These are phyloP conservation scores for Cladorrhinum samala DNA, from an alignment of 495 filamentous ascomycete species.

Conservation along the genomic window DNA sequence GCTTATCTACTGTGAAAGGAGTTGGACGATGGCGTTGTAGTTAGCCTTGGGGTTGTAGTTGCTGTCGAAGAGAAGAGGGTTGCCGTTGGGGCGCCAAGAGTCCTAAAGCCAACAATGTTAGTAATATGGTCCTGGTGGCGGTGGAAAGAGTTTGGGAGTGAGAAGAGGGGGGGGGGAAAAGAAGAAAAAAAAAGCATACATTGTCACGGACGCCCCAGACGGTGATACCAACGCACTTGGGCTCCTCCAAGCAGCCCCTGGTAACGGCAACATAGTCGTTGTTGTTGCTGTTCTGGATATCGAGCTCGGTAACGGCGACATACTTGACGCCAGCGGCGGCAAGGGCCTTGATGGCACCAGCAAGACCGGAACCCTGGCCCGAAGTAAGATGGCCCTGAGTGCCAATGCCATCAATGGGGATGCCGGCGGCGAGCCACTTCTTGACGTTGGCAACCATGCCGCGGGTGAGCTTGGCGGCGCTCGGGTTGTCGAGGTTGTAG, in stretches of 20 bases:
- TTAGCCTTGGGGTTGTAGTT: slow-evolving; percentile 58
- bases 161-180: too few relatives aligned
- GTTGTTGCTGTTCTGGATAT: slow-evolving; percentile 53
- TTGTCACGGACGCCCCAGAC: slow-evolving; percentile 69
- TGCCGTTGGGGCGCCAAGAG: slow-evolving; percentile 57
- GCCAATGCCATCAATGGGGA: slow-evolving; percentile 70
- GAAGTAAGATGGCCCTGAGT: slow-evolving; percentile 56
- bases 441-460: slow-evolving; percentile 61
- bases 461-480: slow-evolving; percentile 45
- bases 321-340: slow-evolving; percentile 47
- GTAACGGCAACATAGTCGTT: slow-evolving; percentile 58
- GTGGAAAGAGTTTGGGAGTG: too few relatives aligned
- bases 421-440: slow-evolving; percentile 57
- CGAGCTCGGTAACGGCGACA: slow-evolving; percentile 59
- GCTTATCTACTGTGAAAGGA: slow-evolving; percentile 33
- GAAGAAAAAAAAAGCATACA: slow-evolving; percentile 33
- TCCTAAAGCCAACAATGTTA: too few relatives aligned
- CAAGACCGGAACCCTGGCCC: slow-evolving; percentile 39
- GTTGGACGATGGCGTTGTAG: slow-evolving; percentile 54
- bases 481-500: slow-evolving; percentile 52
- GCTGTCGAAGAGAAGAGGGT: slow-evolving; percentile 60
- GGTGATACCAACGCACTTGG: slow-evolving; percentile 67
- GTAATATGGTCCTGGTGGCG: background rate
- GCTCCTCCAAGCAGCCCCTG: slow-evolving; percentile 56
- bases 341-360: slow-evolving; percentile 51